A percentile compares a stretch with the other conserved stretches of the same genome.
phyloP scores from a whole-genome alignment of 441 rosid genomes.

The Gossypium gossypioides region DNA sequence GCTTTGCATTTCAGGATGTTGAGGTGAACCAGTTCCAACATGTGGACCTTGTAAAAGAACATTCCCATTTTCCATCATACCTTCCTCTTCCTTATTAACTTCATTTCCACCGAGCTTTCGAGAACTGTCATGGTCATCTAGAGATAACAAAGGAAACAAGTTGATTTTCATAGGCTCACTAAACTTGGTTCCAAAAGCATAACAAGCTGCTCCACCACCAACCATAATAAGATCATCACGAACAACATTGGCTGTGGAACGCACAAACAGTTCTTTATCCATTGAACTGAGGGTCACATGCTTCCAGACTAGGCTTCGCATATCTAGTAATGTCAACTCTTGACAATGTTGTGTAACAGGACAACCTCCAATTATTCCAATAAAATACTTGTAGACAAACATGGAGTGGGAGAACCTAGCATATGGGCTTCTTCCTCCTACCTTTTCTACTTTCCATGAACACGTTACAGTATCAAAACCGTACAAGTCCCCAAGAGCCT shows the following conservation, averaged over 20 bases:
- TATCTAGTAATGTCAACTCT: conserved; percentile 66
- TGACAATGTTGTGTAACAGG: conserved; percentile 65
- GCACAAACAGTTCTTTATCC: conserved; percentile 64
- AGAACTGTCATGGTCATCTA: conserved; percentile 19
- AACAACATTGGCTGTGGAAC: conserved; percentile 57
- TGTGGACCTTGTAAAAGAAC: conserved; percentile 17
- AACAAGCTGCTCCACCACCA: conserved; percentile 97
- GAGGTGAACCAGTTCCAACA: conserved; percentile 19
- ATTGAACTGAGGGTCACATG: conserved; percentile 48
- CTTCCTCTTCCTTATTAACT: conserved; percentile 18
- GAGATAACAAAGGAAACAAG: conserved; percentile 39
- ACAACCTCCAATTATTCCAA: conserved; percentile 89
- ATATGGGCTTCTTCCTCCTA: conserved; percentile 59
- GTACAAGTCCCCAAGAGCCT: conserved; percentile 66
- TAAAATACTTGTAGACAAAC: conserved; percentile 53
- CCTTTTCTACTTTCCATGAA: conserved; percentile 63
- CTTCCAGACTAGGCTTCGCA: conserved; percentile 47
- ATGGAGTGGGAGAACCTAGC: conserved; percentile 85
- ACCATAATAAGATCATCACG: conserved; percentile 63
- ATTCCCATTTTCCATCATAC: conserved; percentile 21
- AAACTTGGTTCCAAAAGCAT: conserved; percentile 92
- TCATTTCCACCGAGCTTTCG: conserved; percentile 14
- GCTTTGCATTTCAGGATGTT: conserved; percentile 17
- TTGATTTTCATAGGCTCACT: conserved; percentile 65
- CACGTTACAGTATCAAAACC: conserved; percentile 54